These are phyloP conservation scores for Debaryomyces tyrocola DNA, from an alignment of 805 yeast genomes.

Conservation along the genomic window DNA sequence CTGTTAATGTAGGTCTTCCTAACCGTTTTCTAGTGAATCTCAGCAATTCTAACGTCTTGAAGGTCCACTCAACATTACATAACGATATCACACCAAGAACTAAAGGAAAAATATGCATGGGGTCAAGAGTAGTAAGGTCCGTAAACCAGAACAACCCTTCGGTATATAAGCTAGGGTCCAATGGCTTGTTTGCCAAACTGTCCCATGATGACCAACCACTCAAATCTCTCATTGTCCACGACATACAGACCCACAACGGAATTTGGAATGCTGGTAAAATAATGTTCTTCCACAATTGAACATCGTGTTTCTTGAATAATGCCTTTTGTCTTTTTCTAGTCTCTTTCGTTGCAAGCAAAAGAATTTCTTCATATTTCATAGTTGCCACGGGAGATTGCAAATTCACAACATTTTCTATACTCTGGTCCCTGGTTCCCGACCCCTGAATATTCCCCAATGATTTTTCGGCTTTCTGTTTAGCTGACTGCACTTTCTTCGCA, in stretches of 20 bases:
- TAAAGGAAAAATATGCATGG: slow-evolving; percentile 64
- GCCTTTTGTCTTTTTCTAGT: slow-evolving; percentile 69
- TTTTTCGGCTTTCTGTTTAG: slow-evolving; percentile 21
- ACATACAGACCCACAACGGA: slow-evolving; percentile 83
- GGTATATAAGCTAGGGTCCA: slow-evolving; percentile 49
- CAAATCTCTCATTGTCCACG: slow-evolving; percentile 70
- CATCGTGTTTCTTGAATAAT: slow-evolving; percentile 64
- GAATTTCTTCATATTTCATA: slow-evolving; percentile 76
- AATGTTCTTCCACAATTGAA: slow-evolving; percentile 80
- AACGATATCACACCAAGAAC: slow-evolving; percentile 68
- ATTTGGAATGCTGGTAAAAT: slow-evolving; percentile 77
- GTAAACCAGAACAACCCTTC: slow-evolving; percentile 65
- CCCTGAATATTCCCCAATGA: slow-evolving; percentile 4
- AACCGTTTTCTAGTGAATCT: slow-evolving; percentile 38
- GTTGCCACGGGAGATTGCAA: slow-evolving; percentile 33
- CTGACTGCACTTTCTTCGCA: slow-evolving; percentile 47
- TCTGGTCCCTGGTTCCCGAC: background rate
- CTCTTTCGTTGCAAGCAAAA: slow-evolving; percentile 73
- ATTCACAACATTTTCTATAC: slow-evolving; percentile 2
- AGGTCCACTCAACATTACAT: slow-evolving; percentile 81
- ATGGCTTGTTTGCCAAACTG: slow-evolving; percentile 38
- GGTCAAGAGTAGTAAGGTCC: slow-evolving; percentile 62
- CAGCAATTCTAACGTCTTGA: slow-evolving; percentile 58
- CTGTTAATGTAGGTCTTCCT: slow-evolving; percentile 57
- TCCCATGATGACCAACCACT: slow-evolving; percentile 65